Conservation (phyloP, 305 asterid genomes). For the Fraxinus greggii region DNA sequence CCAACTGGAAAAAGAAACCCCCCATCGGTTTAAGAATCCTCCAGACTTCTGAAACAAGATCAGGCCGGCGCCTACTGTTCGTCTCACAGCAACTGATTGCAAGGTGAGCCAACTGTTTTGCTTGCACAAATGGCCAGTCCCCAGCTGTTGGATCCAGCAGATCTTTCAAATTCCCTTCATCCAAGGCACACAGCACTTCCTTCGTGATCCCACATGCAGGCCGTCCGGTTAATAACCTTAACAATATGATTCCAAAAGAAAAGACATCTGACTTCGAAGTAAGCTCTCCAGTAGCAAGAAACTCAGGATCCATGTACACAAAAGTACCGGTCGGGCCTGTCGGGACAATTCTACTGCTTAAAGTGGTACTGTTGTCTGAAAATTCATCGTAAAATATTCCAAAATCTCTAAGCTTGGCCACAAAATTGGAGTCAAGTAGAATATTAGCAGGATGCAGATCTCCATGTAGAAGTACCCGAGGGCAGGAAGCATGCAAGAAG, state of each 20-base stretch:
- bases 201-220: slow-evolving; percentile 59
- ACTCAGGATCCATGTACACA: slow-evolving; percentile 77
- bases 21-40: slow-evolving; percentile 84
- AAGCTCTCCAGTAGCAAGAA: slow-evolving; percentile 72
- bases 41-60: slow-evolving; percentile 79
- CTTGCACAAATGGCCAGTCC: slow-evolving; percentile 95
- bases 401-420: slow-evolving; percentile 76
- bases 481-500: slow-evolving; percentile 71
- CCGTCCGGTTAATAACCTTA: slow-evolving; percentile 79
- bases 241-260: slow-evolving; percentile 75
- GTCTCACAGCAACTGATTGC: slow-evolving; percentile 66
- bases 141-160: slow-evolving; percentile 83
- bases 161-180: slow-evolving; percentile 56
- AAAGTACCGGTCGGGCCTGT: slow-evolving; percentile 55
- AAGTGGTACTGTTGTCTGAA: slow-evolving; percentile 30
- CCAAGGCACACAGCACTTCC: slow-evolving; percentile 66
- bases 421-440: slow-evolving; percentile 73
- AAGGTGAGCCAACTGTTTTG: slow-evolving; percentile 80
- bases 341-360: not conserved
- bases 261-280: slow-evolving; percentile 80
- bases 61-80: slow-evolving; percentile 61
- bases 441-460: slow-evolving; percentile 79
- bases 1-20: slow-evolving; percentile 46
- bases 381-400: slow-evolving; percentile 53
- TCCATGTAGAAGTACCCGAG: slow-evolving; percentile 68